Percentiles rank a stretch among this genome's conserved stretches.
Evolutionary conservation across 192 early-diverging fungal genomes (phyloP).

Genomic region (Dispira simplex): DNA sequence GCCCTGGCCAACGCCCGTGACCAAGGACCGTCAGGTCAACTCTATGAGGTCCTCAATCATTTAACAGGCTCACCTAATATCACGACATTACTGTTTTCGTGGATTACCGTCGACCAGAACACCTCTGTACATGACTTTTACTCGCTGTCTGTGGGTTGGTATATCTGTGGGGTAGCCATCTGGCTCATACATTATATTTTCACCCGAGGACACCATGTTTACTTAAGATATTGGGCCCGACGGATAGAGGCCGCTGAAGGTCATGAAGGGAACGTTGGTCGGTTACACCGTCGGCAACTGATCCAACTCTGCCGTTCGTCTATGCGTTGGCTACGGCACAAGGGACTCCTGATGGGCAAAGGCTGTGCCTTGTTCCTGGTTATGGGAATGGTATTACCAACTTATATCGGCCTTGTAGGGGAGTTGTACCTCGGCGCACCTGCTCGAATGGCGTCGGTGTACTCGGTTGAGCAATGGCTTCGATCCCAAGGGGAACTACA

Average conservation of each 20-base stretch:
- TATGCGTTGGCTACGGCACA: slow-evolving; percentile 14
- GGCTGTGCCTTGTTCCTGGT: slow-evolving; percentile 9
- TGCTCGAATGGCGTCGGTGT: slow-evolving; percentile 21
- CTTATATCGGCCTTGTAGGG: slow-evolving; percentile 46
- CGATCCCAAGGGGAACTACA: too few species aligned
- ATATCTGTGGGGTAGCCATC: slow-evolving; percentile 25
- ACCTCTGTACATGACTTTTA: slow-evolving; percentile 62
- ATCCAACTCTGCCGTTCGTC: too few species aligned
- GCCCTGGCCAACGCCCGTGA: too few species aligned
- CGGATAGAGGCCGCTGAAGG: too few species aligned
- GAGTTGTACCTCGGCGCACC: slow-evolving; percentile 61
- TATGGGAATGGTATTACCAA: slow-evolving; percentile 52
- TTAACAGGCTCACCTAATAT: too few species aligned
- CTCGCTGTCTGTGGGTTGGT: slow-evolving; percentile 51
- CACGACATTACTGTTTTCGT: too few species aligned
- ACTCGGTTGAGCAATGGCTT: slow-evolving; percentile 10
- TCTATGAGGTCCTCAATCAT: too few species aligned
- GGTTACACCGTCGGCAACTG: too few species aligned
- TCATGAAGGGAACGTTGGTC: too few species aligned
- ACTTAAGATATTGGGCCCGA: too few species aligned
- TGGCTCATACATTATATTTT: slow-evolving; percentile 14
- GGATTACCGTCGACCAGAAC: neutral
- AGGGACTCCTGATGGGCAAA: slow-evolving; percentile 11
- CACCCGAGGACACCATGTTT: neutral
- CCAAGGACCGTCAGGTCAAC: too few species aligned